Base-by-base conservation (phyloP, 1,284 basidiomycete species). In the Mycena citricolor region DNA sequence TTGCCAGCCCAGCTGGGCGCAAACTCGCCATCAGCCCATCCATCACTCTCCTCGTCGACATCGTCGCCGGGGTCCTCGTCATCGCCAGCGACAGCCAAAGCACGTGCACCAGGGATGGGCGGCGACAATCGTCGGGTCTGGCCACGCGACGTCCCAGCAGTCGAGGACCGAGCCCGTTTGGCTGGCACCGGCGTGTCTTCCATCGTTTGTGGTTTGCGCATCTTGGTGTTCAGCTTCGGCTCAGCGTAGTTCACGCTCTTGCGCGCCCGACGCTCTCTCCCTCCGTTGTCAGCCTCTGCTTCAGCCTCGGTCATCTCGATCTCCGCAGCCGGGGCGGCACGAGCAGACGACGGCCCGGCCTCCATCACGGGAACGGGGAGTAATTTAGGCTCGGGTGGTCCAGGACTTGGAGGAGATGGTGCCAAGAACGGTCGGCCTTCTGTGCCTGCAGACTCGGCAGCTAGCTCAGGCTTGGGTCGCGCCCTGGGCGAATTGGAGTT, bases 141-240 rank as follows among this genome's bases (percentile, higher is more conserved):
- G 16, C 29, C 32, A 4, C 45, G 50, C 3, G 48, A 21, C 21
- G 43, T 32, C 19, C 47, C 42, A 24, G 58, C 37, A n/a, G 57
- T 43, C 7, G 68, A 71, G 2, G 36, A 28, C 8, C 67, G 60
- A 56, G 65, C 30, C 28, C 49, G 39, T 44, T 61, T 63, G 32
- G 52, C 47, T 26, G 61, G 60, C 16, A 29, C 32, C 0, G 46
- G 29, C n/a, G 57, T 51, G 8, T 65, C 60, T 4, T 62, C 52
- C 16, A 61, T 54, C 21, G 74, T 65, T 55, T 87, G 86, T 6
- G 90, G 89, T 67, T 92, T 92, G 33, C 90, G 83, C 90, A 93
- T 92, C 80, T 94, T 94, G 89, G 87, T 92, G 62, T 90, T 91
- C 22, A 94, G 72, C 63, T 90, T 93, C 10, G 90, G 90, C 62